These are phyloP conservation scores for Lachnum nothofagi DNA, from an alignment of 2,329 filamentous ascomycete genomes.

Conservation along the genomic window DNA sequence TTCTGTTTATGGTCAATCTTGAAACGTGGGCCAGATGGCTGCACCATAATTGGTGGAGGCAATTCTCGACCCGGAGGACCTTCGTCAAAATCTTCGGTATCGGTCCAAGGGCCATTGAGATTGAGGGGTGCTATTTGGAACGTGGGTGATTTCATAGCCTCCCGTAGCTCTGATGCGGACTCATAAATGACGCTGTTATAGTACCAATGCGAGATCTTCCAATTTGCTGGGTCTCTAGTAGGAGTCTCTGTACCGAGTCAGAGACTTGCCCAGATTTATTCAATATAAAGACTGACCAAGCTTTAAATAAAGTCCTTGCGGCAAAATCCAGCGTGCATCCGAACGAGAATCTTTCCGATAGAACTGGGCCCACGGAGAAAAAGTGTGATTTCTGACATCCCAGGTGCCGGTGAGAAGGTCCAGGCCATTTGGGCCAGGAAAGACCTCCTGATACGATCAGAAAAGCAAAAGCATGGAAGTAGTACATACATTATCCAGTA, in stretches of 20 bases:
- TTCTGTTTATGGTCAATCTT: constrained; percentile 12
- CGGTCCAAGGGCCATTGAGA: constrained; percentile 17
- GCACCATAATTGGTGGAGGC: constrained; percentile 14
- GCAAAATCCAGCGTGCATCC: neutral
- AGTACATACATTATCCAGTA: neutral
- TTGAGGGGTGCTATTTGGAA: constrained; percentile 15
- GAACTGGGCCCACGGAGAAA: neutral
- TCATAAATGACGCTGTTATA: constrained; percentile 51
- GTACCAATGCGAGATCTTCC: constrained; percentile 48
- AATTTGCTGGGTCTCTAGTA: constrained; percentile 45
- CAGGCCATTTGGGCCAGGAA: neutral
- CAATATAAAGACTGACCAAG: constrained; percentile 37
- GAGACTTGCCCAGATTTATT: constrained; percentile 35
- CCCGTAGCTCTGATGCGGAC: constrained; percentile 43
- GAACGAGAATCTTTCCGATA: neutral
- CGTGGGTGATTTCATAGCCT: constrained; percentile 27
- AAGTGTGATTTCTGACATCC: neutral
- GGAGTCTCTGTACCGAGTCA: constrained; percentile 44
- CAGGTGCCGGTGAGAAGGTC: neutral
- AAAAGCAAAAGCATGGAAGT: neutral
- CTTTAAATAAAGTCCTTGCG: constrained; percentile 6
- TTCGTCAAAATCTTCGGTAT: constrained; percentile 12
- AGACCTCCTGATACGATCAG: neutral
- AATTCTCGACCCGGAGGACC: constrained; percentile 5
- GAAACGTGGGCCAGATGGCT: constrained; percentile 20